Evolutionary conservation across 768 basidiomycete genomes (phyloP).

Genomic region (Royoungia palumana): DNA sequence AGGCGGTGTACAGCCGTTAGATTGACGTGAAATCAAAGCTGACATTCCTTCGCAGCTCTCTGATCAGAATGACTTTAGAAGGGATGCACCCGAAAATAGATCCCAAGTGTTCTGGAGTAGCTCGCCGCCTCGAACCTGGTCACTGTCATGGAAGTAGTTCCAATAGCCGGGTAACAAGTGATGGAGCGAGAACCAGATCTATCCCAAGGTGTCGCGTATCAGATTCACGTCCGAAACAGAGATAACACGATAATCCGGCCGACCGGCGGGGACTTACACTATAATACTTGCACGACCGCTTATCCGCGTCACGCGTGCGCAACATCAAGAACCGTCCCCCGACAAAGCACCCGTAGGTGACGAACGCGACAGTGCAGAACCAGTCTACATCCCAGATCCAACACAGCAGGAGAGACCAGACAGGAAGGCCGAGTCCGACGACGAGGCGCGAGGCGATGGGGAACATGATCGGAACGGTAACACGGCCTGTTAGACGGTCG

Average conservation of each 20-base stretch:
- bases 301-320: conserved; percentile 29
- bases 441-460: conserved; percentile 36
- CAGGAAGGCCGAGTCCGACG: conserved; percentile 32
- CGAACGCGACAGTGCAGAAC: conserved; percentile 25
- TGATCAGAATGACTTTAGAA: conserved; percentile 8
- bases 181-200: conserved; percentile 37
- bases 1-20: too few species aligned
- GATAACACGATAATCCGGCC: too few species aligned
- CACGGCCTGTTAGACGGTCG: conserved; percentile 37
- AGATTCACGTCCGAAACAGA: too few species aligned
- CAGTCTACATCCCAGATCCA: conserved; percentile 35
- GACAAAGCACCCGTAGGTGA: conserved; percentile 32
- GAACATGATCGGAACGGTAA: conserved; percentile 44
- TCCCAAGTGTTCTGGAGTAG: conserved; percentile 20
- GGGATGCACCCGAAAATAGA: conserved; percentile 12
- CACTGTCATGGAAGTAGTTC: conserved; percentile 29
- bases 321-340: conserved; percentile 33
- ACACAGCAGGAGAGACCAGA: conserved; percentile 38
- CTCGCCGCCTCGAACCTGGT: conserved; percentile 13
- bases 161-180: conserved; percentile 36
- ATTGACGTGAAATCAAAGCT: neutral
- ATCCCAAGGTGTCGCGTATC: neutral
- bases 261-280: conserved; percentile 27
- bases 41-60: neutral
- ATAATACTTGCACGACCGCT: conserved; percentile 36